Percentiles rank a stretch among this genome's conserved stretches.
Conservation (phyloP, 768 basidiomycete species). For the Kwoniella bestiolae region DNA sequence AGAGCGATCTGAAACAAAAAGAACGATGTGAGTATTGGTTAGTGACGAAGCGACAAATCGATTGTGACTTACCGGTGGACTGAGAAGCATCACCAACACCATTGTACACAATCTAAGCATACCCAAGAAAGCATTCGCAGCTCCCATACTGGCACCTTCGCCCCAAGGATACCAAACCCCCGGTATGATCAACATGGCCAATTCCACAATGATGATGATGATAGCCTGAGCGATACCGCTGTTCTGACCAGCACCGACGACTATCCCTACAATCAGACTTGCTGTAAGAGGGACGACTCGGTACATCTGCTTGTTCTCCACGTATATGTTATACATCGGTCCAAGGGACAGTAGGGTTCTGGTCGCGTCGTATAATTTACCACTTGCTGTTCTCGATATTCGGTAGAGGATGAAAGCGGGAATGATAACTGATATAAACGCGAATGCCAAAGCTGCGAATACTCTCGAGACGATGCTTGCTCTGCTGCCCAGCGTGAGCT, state of each 20-base stretch:
- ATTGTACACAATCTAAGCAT: conserved; percentile 87
- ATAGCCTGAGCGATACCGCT: conserved; percentile 91
- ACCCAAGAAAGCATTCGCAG: conserved; percentile 90
- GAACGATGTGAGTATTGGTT: background rate
- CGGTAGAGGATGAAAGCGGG: conserved; percentile 76
- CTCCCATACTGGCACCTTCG: conserved; percentile 93
- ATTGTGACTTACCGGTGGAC: conserved; percentile 80
- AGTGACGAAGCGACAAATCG: no score
- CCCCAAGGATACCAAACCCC: conserved; percentile 97
- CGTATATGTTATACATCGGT: conserved; percentile 92
- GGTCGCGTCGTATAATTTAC: conserved; percentile 93
- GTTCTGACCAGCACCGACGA: conserved; percentile 85
- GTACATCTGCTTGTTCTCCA: conserved; percentile 87
- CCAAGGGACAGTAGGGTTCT: conserved; percentile 86
- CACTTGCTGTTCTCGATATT: conserved; percentile 78
- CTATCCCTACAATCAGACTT: conserved; percentile 79
- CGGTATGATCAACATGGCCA: conserved; percentile 81
- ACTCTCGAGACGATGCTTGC: conserved; percentile 69
- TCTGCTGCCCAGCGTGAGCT: conserved; percentile 69
- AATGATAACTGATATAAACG: conserved; percentile 74
- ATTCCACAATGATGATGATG: conserved; percentile 85
- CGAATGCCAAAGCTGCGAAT: conserved; percentile 80
- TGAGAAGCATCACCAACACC: conserved; percentile 86
- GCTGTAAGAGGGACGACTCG: conserved; percentile 77
- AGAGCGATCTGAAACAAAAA: conserved; percentile 72